Conservation (phyloP, 2,329 filamentous ascomycete species). For the Aspergillus sergii region DNA sequence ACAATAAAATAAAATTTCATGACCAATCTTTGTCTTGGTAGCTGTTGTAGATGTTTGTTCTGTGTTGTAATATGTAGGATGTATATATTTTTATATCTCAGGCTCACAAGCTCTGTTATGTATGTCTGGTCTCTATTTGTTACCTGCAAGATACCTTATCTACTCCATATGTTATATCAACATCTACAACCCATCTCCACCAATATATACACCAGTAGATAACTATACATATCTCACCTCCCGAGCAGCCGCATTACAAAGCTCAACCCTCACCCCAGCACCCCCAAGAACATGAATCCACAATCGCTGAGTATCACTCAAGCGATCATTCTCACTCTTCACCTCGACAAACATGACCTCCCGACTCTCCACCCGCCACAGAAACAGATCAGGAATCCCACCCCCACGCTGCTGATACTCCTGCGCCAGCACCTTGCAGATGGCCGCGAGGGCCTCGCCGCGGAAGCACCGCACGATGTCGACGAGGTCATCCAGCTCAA, state of each 20-base stretch:
- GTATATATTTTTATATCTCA: neutral
- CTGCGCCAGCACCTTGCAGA: constrained; percentile 94
- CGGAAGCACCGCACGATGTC: constrained; percentile 80
- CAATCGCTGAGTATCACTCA: constrained; percentile 93
- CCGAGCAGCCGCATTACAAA: constrained; percentile 68
- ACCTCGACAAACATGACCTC: constrained; percentile 79
- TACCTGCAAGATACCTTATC: neutral
- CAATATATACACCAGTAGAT: neutral
- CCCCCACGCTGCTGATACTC: constrained; percentile 86
- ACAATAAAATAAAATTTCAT: neutral
- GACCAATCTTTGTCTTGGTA: neutral
- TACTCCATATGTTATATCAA: neutral
- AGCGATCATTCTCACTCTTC: constrained; percentile 83
- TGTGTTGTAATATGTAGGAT: no score
- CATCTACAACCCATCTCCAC: neutral
- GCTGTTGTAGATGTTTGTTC: neutral
- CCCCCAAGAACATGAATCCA: constrained; percentile 94
- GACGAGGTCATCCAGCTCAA: constrained; percentile 73
- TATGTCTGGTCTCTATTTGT: neutral
- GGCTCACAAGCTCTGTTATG: rapidly evolving
- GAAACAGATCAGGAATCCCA: constrained; percentile 87
- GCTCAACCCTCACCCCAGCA: constrained; percentile 81
- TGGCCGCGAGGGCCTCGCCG: constrained; percentile 74
- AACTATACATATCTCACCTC: constrained; percentile 46
- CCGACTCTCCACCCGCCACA: constrained; percentile 69